Evolutionary conservation across 441 rosid genomes (phyloP).

Genomic region (Hura crepitans): DNA sequence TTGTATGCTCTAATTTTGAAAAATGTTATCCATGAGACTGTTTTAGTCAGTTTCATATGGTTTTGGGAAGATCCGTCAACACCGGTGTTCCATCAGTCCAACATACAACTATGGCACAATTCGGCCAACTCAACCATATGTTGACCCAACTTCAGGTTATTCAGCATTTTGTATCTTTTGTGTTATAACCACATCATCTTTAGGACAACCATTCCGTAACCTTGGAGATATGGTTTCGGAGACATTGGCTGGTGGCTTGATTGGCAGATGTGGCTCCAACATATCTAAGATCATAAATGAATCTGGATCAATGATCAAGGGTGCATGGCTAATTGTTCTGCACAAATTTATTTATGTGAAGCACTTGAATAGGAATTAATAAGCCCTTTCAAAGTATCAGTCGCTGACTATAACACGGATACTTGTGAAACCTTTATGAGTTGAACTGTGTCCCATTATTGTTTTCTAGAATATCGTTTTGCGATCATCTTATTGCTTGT

Average conservation of each 20-base stretch:
- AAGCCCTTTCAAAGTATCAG: not conserved
- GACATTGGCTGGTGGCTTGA: slow-evolving; percentile 58
- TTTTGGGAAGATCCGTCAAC: slow-evolving; percentile 57
- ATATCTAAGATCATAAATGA: slow-evolving; percentile 64
- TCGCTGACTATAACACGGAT: not conserved
- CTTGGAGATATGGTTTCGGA: slow-evolving; percentile 57
- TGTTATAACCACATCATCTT: slow-evolving; percentile 53
- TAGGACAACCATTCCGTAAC: slow-evolving; percentile 60
- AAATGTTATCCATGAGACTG: not conserved
- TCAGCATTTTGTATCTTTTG: slow-evolving; percentile 24
- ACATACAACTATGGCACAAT: slow-evolving; percentile 41
- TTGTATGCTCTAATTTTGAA: not conserved
- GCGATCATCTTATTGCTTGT: too few relatives aligned
- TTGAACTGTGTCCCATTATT: not conserved
- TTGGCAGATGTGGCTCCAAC: slow-evolving; percentile 58
- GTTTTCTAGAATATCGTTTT: not conserved
- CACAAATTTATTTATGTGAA: not conserved
- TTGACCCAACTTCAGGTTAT: slow-evolving; percentile 56
- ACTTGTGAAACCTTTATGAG: not conserved
- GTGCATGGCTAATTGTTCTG: not conserved
- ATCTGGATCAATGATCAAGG: slow-evolving; percentile 67
- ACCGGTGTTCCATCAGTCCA: slow-evolving; percentile 58
- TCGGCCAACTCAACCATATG: slow-evolving; percentile 39
- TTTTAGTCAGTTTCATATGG: slow-evolving; percentile 11
- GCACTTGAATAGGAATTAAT: not conserved